Percentiles rank a stretch among this genome's conserved stretches.
These are phyloP conservation scores for Fusarium pseudoanthophilum DNA, from an alignment of 2,329 filamentous ascomycete genomes.

Conservation along the genomic window DNA sequence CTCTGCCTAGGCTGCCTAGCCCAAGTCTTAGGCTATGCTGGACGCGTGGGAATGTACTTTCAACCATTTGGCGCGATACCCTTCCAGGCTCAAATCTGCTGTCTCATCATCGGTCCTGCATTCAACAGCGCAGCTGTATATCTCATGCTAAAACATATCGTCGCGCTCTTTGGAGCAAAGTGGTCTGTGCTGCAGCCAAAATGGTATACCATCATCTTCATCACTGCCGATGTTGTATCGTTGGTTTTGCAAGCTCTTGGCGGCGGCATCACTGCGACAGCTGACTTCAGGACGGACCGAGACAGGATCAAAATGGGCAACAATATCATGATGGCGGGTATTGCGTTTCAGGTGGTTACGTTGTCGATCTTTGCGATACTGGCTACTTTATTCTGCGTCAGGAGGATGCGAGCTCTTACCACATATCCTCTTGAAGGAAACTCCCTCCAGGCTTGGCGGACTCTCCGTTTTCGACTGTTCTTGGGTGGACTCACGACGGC, in stretches of 20 bases:
- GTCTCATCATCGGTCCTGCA: constrained; percentile 12
- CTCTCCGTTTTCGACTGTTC: not conserved
- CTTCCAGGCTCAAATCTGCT: constrained; percentile 10
- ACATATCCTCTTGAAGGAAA: not conserved
- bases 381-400: not conserved
- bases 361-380: not conserved
- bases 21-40: not conserved
- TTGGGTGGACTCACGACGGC: not conserved
- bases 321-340: constrained; percentile 11
- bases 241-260: constrained; percentile 6
- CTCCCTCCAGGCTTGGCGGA: not conserved
- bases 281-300: not conserved
- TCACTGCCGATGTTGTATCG: constrained; percentile 1
- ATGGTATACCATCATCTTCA: constrained; percentile 19
- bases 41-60: constrained; percentile 12
- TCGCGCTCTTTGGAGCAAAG: not conserved
- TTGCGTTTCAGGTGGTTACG: constrained; percentile 10
- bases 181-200: constrained; percentile 15
- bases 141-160: constrained; percentile 13
- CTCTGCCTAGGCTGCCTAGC: not conserved
- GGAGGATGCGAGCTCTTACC: not conserved
- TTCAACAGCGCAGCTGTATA: constrained; percentile 22
- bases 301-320: not conserved
- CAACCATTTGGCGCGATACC: not conserved
- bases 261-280: constrained; percentile 8